Evolutionary conservation across 805 yeast species (phyloP), one percentile per base, ranked within the genome.

Genomic region (Zygosaccharomyces lentus): DNA sequence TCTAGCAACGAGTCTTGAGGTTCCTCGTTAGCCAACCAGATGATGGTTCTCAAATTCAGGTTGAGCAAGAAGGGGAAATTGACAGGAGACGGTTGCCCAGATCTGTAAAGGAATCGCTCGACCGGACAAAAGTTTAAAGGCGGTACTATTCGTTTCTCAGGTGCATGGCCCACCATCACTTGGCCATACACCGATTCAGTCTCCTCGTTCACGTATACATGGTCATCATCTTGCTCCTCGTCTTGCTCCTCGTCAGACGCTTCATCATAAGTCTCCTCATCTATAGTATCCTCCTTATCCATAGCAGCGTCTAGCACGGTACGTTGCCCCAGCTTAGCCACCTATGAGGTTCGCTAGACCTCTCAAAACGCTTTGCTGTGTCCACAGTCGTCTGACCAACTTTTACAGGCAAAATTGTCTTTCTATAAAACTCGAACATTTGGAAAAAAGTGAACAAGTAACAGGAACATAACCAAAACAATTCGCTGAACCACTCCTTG

Each of bases 121-220:
- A 93, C 98, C 0, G 98, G 96, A 53, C 96, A 85, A 64, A 91
- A 91, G 67, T 93, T 93, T 53, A 90, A 68, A 0, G 99, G 99
- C 2, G 99, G 99, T 2, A 93, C 90, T 19, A 87, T 82, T 37
- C 88, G 68, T 52, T 78, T 68, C 32, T 72, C 62, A 6, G 93
- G 91, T 0, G 87, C 80, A 26, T 70, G 68, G n/a, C 71, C 63
- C 15, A 75, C 62, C 6, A 61, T 57, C 15, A 64, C 58, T 34
- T 50, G 49, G 26, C 59, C 59, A 5, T 48, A 29, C 16, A 29
- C 68, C 2, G 53, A 50, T 46, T 63, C 65, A 5, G 65, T 57
- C 44, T 62, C 67, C 47, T 62, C 71, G 44, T 63, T 57, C 16
- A 58, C 51, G 40, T 60, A 59, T 16, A 55, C 47, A 16, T 57